A percentile compares a stretch with the other conserved stretches of the same genome.
Conservation (phyloP, 2,329 filamentous ascomycete species). For the Grosmannia penicillata region DNA sequence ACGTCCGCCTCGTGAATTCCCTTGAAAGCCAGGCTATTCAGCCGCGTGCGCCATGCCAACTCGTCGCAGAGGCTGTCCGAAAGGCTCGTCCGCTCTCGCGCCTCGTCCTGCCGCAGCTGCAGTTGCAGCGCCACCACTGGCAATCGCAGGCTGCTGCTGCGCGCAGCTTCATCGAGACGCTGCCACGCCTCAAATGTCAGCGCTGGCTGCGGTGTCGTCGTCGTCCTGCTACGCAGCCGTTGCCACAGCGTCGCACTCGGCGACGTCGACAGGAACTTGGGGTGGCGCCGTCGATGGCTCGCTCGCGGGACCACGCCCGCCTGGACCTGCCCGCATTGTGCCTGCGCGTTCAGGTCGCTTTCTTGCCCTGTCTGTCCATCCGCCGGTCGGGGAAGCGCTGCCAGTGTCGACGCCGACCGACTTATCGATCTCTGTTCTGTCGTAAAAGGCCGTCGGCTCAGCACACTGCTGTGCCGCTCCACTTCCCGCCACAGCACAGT, state of each 20-base stretch:
- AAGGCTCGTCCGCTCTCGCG: constrained; percentile 9
- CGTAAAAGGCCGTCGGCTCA: not conserved
- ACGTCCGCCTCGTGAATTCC: constrained; percentile 20
- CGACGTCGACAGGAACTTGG: constrained; percentile 9
- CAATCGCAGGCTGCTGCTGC: constrained; percentile 12
- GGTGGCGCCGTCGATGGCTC: not conserved
- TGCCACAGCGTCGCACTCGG: constrained; percentile 9
- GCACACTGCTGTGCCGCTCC: constrained; percentile 1
- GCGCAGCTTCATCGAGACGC: constrained; percentile 9
- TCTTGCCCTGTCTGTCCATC: too few relatives aligned
- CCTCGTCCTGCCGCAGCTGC: constrained; percentile 12
- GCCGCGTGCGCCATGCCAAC: constrained; percentile 16
- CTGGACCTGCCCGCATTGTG: too few relatives aligned
- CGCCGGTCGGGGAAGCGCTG: not conserved
- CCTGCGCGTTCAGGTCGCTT: not conserved
- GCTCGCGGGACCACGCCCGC: too few relatives aligned
- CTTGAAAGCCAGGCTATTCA: constrained; percentile 17
- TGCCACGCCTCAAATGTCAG: constrained; percentile 9
- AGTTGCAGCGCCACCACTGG: constrained; percentile 14
- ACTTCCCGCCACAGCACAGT: constrained; percentile 10
- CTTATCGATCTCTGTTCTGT: not conserved
- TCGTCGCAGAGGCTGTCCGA: constrained; percentile 11
- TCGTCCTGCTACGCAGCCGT: constrained; percentile 6
- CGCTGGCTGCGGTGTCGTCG: too few relatives aligned
- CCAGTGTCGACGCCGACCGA: not conserved